Conservation (phyloP, 208 protist species). For the Leishmania amazonensis region DNA sequence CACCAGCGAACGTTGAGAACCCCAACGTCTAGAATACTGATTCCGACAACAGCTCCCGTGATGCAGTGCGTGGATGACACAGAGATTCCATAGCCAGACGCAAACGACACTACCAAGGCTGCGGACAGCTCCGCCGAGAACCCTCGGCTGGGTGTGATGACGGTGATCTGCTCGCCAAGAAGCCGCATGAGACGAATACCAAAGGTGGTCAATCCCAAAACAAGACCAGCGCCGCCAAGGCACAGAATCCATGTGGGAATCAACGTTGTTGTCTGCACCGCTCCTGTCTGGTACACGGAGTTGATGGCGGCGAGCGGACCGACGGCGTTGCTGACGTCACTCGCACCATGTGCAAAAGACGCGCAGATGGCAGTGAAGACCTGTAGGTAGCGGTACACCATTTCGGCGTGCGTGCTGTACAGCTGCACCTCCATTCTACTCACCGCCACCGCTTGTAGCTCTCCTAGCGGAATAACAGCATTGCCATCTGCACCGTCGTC, state of each 20-base stretch:
- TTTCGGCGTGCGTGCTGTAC: slow-evolving; percentile 57
- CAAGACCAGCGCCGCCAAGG: slow-evolving; percentile 69
- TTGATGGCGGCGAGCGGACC: slow-evolving; percentile 79
- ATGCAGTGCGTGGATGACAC: slow-evolving; percentile 93
- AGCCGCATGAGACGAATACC: slow-evolving; percentile 73
- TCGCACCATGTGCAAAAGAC: slow-evolving; percentile 87
- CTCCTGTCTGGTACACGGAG: slow-evolving; percentile 57
- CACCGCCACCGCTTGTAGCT: slow-evolving; percentile 10
- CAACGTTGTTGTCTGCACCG: slow-evolving; percentile 34
- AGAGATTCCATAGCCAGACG: slow-evolving; percentile 76
- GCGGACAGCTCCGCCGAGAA: slow-evolving; percentile 81
- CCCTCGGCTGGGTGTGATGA: slow-evolving; percentile 74
- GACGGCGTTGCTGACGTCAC: slow-evolving; percentile 87
- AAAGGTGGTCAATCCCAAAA: slow-evolving; percentile 75
- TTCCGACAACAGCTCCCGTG: slow-evolving; percentile 85
- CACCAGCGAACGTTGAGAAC: slow-evolving; percentile 61
- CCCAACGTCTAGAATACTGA: slow-evolving; percentile 79
- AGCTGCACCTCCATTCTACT: slow-evolving; percentile 57
- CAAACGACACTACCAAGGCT: slow-evolving; percentile 78
- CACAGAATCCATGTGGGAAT: slow-evolving; percentile 74
- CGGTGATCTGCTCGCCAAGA: slow-evolving; percentile 75
- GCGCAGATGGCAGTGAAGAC: slow-evolving; percentile 83
- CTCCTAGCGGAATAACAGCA: not conserved
- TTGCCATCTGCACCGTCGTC: slow-evolving; percentile 24
- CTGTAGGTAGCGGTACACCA: slow-evolving; percentile 82